Conservation (phyloP, 805 yeast species). For the Schwanniomyces polymorphus region DNA sequence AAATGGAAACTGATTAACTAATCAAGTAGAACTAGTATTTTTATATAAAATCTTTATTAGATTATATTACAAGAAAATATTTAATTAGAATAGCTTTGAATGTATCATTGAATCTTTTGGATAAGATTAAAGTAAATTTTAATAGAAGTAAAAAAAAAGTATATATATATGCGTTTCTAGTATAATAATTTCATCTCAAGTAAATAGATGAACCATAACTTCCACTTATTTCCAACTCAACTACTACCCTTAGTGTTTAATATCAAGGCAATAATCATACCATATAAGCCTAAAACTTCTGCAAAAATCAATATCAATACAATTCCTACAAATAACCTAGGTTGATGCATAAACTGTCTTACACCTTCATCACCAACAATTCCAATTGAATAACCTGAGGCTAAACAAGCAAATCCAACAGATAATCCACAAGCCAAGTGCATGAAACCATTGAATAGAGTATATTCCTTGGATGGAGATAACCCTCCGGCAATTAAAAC, state of each 20-base stretch:
- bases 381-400: conserved; percentile 96
- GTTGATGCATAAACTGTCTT: conserved; percentile 84
- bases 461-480: conserved; percentile 74
- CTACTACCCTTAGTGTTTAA: conserved; percentile 87
- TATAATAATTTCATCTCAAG: not conserved
- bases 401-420: conserved; percentile 95
- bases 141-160: not conserved
- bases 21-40: not conserved
- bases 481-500: conserved; percentile 92
- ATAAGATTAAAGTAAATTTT: not conserved
- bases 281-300: conserved; percentile 87
- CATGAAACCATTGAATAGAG: conserved; percentile 95
- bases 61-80: not conserved
- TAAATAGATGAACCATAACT: not conserved
- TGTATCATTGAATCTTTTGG: not conserved
- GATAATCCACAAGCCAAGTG: conserved; percentile 94
- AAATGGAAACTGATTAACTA: conserved; percentile 37
- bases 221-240: conserved; percentile 15
- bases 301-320: conserved; percentile 87
- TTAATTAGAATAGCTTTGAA: not conserved
- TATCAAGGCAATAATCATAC: conserved; percentile 92
- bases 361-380: conserved; percentile 94
- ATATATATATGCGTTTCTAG: not conserved
- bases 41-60: not conserved
- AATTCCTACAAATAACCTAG: conserved; percentile 85